A percentile compares a stretch with the other conserved stretches of the same genome.
These are phyloP conservation scores for Dioscorea zingiberensis DNA, from an alignment of 106 monocot genomes.

Conservation along the genomic window DNA sequence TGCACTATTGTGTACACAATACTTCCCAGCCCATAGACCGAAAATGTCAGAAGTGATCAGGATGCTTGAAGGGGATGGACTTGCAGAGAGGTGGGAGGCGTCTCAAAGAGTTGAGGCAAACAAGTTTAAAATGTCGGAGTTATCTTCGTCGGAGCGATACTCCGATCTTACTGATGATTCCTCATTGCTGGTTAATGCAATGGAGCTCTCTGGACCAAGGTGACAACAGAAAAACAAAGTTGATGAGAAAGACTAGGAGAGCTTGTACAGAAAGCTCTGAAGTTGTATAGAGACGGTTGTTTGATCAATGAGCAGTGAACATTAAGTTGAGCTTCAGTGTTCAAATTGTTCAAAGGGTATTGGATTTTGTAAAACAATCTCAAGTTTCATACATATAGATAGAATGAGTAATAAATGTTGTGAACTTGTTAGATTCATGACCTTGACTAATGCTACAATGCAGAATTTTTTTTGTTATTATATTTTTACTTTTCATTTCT, in stretches of 20 bases:
- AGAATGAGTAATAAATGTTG: too few relatives aligned
- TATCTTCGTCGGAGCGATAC: constrained; percentile 36
- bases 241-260: constrained; percentile 68
- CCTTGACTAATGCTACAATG: too few relatives aligned
- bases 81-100: constrained; percentile 72
- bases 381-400: too few relatives aligned
- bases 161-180: constrained; percentile 86
- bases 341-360: too few relatives aligned
- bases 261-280: constrained; percentile 40
- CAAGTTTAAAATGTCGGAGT: constrained; percentile 31
- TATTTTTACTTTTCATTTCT: too few relatives aligned
- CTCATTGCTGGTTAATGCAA: constrained; percentile 58
- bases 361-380: too few relatives aligned
- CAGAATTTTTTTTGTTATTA: too few relatives aligned
- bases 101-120: constrained; percentile 36
- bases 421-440: too few relatives aligned
- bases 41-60: constrained; percentile 74
- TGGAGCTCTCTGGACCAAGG: constrained; percentile 95
- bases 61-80: constrained; percentile 80
- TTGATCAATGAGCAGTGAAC: too few relatives aligned
- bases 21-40: constrained; percentile 50
- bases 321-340: too few relatives aligned
- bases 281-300: too few relatives aligned
- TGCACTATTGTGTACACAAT: constrained; percentile 68
- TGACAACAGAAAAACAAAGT: constrained; percentile 29